Conservation (phyloP, 2,329 filamentous ascomycete genomes). For the Cytospora leucostoma region DNA sequence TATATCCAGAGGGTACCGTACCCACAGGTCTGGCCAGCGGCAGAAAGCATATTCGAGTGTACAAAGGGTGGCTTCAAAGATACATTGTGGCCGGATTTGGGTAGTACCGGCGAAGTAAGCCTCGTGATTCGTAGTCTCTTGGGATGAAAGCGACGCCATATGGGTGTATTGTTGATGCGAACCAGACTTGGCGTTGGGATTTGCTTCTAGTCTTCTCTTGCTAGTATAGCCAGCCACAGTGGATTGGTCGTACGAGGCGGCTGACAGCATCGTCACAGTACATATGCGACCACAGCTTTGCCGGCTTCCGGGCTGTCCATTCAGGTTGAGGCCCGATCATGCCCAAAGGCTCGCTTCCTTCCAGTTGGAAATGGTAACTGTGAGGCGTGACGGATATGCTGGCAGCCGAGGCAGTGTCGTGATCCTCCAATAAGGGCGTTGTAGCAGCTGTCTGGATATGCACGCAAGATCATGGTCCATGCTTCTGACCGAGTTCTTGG, state of each 20-base stretch:
- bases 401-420: constrained; percentile 7
- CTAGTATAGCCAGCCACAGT: not conserved
- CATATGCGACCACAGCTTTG: constrained; percentile 12
- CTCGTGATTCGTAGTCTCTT: not conserved
- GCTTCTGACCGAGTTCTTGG: constrained; percentile 5
- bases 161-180: not conserved
- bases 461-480: constrained; percentile 10
- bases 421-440: constrained; percentile 15
- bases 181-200: not conserved
- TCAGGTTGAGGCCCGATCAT: constrained; percentile 12
- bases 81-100: constrained; percentile 6
- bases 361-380: constrained; percentile 10
- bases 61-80: constrained; percentile 13
- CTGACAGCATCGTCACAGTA: constrained; percentile 15
- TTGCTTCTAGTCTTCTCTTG: constrained; percentile 5
- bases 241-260: constrained; percentile 4
- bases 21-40: not conserved
- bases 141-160: not conserved
- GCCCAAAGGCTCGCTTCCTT: constrained; percentile 12
- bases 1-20: not conserved
- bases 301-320: constrained; percentile 23
- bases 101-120: constrained; percentile 1
- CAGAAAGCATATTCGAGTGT: not conserved
- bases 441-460: not conserved
- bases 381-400: not conserved